Evolutionary conservation across 148 eudicot genomes (phyloP).

Genomic region (Selenicereus undatus): DNA sequence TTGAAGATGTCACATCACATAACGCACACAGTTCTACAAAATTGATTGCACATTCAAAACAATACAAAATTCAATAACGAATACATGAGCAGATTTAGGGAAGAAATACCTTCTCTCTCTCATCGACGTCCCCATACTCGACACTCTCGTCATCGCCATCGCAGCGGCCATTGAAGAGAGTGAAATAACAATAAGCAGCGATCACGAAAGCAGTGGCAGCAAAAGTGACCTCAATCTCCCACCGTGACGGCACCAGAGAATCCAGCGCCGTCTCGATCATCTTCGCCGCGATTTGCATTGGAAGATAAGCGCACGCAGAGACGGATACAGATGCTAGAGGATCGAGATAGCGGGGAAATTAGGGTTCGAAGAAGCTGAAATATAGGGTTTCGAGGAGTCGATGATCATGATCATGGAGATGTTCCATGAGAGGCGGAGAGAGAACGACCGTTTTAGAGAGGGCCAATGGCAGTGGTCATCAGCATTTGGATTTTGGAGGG

Average conservation of each 20-base stretch:
- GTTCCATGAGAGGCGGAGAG: constrained; percentile 13
- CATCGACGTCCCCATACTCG: constrained; percentile 29
- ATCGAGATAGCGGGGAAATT: neutral
- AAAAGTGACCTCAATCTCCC: constrained; percentile 53
- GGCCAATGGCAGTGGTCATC: constrained; percentile 8
- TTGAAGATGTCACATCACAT: no score
- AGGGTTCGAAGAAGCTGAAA: neutral
- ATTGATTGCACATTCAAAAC: no score
- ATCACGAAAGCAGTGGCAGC: constrained; percentile 42
- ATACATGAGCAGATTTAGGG: neutral
- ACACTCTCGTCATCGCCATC: constrained; percentile 16
- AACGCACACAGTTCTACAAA: no score
- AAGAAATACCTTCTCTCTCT: constrained; percentile 34
- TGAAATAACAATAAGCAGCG: constrained; percentile 45
- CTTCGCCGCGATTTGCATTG: constrained; percentile 25
- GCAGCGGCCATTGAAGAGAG: constrained; percentile 14
- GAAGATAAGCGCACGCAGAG: neutral
- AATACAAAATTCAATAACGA: no score
- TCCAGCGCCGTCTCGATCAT: constrained; percentile 36
- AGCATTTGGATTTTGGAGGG: constrained; percentile 25
- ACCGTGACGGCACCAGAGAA: constrained; percentile 43
- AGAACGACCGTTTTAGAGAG: neutral
- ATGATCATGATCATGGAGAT: neutral
- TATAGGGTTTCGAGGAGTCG: constrained; percentile 6
- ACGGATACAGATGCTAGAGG: neutral